Evolutionary conservation across 192 early-diverging fungal species (phyloP).

Genomic region (Entophlyctis luteolus): DNA sequence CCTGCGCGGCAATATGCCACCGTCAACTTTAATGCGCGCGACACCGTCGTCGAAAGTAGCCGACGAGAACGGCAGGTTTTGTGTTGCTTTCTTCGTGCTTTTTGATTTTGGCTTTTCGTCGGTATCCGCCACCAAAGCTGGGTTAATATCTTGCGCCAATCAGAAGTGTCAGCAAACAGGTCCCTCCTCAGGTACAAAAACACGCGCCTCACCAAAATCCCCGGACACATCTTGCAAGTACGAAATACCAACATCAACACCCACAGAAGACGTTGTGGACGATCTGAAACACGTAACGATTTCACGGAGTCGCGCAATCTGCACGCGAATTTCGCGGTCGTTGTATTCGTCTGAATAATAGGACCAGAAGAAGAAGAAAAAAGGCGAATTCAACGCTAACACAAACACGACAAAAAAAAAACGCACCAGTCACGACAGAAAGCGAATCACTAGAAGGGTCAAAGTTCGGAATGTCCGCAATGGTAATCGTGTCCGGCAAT

Average conservation of each 20-base stretch:
- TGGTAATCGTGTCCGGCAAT: slow-evolving; percentile 58
- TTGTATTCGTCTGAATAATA: slow-evolving; percentile 69
- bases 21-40: too few species aligned
- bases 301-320: slow-evolving; percentile 84
- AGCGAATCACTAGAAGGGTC: slow-evolving; percentile 10
- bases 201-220: slow-evolving; percentile 46
- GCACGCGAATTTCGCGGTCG: slow-evolving; percentile 87
- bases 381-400: background rate
- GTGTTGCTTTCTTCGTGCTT: too few species aligned
- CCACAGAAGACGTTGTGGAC: slow-evolving; percentile 49
- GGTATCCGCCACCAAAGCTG: slow-evolving; percentile 5
- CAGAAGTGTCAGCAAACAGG: background rate
- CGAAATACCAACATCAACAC: slow-evolving; percentile 70
- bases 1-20: slow-evolving; percentile 53
- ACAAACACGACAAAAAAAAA: background rate
- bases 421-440: slow-evolving; percentile 11
- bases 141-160: background rate
- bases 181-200: background rate
- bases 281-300: slow-evolving; percentile 73
- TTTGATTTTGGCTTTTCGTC: too few species aligned
- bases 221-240: slow-evolving; percentile 65
- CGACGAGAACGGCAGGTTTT: too few species aligned
- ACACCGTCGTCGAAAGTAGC: too few species aligned
- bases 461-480: slow-evolving; percentile 66
- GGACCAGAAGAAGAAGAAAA: background rate